Base-by-base conservation (phyloP, 106 monocot genomes). In the Acorus calamus region DNA sequence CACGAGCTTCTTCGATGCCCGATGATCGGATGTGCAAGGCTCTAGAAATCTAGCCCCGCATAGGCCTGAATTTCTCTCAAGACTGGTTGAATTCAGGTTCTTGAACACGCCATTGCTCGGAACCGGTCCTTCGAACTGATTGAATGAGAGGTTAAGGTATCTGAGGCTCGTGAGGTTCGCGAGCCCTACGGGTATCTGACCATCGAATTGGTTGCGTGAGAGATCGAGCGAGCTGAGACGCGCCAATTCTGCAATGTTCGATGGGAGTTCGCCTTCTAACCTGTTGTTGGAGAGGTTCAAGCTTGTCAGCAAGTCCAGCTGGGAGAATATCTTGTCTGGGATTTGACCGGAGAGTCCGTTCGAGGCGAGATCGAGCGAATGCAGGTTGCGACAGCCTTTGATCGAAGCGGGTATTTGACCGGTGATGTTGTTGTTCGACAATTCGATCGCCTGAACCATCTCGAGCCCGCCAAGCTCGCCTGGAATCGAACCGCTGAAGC, bases 381-480 rank as follows among this genome's bases (percentile, higher is more conserved):
- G 50, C 4, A 94, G 72, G 49, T 94, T 94, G 64, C 57, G 65
- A 53, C 89, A 94, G 3, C 58, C 84, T 75, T 77, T 65, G 11
- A 94, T 59, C 9, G 75, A 9, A 4, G 60, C 7, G 50, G 89
- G 94, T 63, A 94, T 73, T 14, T 57, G 57, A 0, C 94, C 94
- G 3, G 81, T 77, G 6, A 94, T 48, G 45, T 76, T 79, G 69
- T 94, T 94, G 50, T 78, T 77, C n/a, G 94, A 94, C 10, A 94
- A 14, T 66, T 94, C 86, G 44, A 94, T 86, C 7, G 74, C 74
- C 56, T 94, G 89, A 56, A 86, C 84, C 86, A 81, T 94, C 4
- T 7, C 43, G 14, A 89, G 57, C 0, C 11, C 66, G 42, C 86
- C 83, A 49, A 94, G 53, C 65, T 89, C 86, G 10, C 55, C 12